Conservation (phyloP, 371 early-diverging fungal genomes). For the Catenaria anguillulae region DNA sequence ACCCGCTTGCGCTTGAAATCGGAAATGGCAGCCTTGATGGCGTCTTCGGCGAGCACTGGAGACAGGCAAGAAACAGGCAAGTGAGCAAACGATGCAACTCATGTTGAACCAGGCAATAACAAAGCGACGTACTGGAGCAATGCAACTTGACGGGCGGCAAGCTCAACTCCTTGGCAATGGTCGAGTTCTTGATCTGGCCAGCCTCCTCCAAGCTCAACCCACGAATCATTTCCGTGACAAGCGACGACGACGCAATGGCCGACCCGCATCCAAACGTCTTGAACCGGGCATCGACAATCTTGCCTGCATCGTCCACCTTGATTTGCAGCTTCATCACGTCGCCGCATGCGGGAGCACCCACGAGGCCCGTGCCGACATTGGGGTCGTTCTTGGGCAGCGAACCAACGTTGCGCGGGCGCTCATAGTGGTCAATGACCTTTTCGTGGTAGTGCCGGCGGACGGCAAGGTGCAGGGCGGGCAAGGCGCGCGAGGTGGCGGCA, state of each 20-base stretch:
- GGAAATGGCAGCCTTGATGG: conserved; percentile 93
- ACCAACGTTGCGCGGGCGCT: conserved; percentile 94
- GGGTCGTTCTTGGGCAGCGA: conserved; percentile 70
- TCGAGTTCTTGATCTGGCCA: conserved; percentile 83
- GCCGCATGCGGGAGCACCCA: conserved; percentile 98
- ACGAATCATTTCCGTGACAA: conserved; percentile 88
- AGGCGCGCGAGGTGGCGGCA: too few species aligned
- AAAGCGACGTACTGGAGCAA: conserved; percentile 59
- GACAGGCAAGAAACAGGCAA: too few species aligned
- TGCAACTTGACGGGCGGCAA: conserved; percentile 98
- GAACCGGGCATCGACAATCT: conserved; percentile 93
- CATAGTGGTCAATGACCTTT: conserved; percentile 84
- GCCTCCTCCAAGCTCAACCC: conserved; percentile 87
- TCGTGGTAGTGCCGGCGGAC: conserved; percentile 5
- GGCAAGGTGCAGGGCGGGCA: too few species aligned
- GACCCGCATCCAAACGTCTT: conserved; percentile 99
- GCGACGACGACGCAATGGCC: conserved; percentile 90
- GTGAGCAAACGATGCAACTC: conserved; percentile 1
- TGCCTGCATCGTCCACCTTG: conserved; percentile 79
- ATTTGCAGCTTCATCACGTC: conserved; percentile 99
- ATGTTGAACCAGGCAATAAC: conserved; percentile 11
- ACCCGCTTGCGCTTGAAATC: conserved; percentile 35
- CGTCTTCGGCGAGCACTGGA: conserved; percentile 97
- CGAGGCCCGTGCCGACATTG: conserved; percentile 93
- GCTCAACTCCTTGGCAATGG: conserved; percentile 90